These are phyloP conservation scores for Cryptococcus sp. DNA, from an alignment of 1,284 basidiomycete species.

Conservation along the genomic window DNA sequence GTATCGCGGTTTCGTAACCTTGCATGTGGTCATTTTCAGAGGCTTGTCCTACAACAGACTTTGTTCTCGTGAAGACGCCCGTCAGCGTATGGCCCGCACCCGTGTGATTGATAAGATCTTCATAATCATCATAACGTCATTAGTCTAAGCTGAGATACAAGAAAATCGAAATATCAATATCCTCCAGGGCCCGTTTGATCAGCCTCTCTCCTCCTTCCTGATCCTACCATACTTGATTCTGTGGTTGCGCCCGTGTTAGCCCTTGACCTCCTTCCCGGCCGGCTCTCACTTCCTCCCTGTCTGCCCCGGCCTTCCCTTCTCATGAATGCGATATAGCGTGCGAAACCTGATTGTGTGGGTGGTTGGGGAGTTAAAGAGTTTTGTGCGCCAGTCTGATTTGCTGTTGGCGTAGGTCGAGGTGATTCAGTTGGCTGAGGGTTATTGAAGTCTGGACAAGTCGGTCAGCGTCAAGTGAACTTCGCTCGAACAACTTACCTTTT, in stretches of 20 bases:
- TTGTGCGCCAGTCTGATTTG: constrained; percentile 1
- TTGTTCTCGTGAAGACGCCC: too few species aligned
- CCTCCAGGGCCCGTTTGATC: constrained; percentile 38
- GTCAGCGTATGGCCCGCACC: too few species aligned
- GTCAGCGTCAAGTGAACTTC: too few species aligned
- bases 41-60: too few species aligned
- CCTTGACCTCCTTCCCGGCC: not conserved
- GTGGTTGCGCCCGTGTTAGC: constrained; percentile 1
- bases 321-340: constrained; percentile 44
- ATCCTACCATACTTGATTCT: constrained; percentile 11
- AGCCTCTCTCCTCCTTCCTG: constrained; percentile 29
- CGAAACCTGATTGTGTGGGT: constrained; percentile 27
- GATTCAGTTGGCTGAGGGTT: constrained; percentile 14
- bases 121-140: too few species aligned
- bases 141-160: too few species aligned
- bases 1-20: too few species aligned
- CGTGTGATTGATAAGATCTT: too few species aligned
- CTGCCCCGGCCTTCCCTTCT: constrained; percentile 26
- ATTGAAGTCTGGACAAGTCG: constrained; percentile 35
- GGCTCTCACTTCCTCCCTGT: not conserved
- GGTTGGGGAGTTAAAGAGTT: constrained; percentile 4
- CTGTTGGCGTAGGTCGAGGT: too few species aligned
- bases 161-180: constrained; percentile 9
- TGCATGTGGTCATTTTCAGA: too few species aligned
- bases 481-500: constrained; percentile 57